These are phyloP conservation scores for Kodamaea lidongshanica DNA, from an alignment of 805 yeast genomes.

Conservation along the genomic window DNA sequence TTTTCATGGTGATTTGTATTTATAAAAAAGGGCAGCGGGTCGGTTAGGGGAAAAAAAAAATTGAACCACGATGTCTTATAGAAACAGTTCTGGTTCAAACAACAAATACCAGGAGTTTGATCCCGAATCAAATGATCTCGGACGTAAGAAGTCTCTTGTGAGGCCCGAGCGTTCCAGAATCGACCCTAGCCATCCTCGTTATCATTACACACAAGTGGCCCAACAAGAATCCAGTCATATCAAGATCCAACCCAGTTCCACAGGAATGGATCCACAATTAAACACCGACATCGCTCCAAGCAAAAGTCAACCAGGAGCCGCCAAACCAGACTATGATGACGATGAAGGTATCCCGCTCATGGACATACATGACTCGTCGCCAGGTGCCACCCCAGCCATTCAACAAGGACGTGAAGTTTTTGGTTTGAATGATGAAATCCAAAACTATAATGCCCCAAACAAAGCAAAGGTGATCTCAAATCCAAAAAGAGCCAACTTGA, in stretches of 20 bases:
- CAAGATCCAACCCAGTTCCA: slow-evolving; percentile 59
- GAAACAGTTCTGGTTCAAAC: slow-evolving; percentile 19
- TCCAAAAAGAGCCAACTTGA: slow-evolving; percentile 15
- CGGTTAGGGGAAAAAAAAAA: no score
- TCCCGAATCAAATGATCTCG: slow-evolving; percentile 33
- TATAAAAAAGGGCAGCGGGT: no score
- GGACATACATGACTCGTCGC: slow-evolving; percentile 24
- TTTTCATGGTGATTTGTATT: no score
- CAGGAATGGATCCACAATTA: slow-evolving; percentile 57
- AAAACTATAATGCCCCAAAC: slow-evolving; percentile 19
- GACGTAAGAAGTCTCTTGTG: slow-evolving; percentile 64
- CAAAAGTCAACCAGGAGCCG: slow-evolving; percentile 6
- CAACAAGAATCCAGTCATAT: slow-evolving; percentile 58
- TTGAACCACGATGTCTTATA: slow-evolving; percentile 21
- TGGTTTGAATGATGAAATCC: slow-evolving; percentile 58
- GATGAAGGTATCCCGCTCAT: slow-evolving; percentile 41
- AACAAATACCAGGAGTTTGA: slow-evolving; percentile 35
- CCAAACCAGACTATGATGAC: slow-evolving; percentile 9
- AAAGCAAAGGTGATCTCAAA: slow-evolving; percentile 22
- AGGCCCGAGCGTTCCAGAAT: slow-evolving; percentile 75
- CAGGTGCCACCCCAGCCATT: slow-evolving; percentile 6
- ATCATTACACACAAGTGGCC: slow-evolving; percentile 70
- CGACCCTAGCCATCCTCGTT: slow-evolving; percentile 66
- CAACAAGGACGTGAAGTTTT: slow-evolving; percentile 45
- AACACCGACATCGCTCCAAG: slow-evolving; percentile 13